Evolutionary conservation across 2,329 filamentous ascomycete genomes (phyloP), one percentile per base, ranked within the genome.

Genomic region (Cytospora mali): DNA sequence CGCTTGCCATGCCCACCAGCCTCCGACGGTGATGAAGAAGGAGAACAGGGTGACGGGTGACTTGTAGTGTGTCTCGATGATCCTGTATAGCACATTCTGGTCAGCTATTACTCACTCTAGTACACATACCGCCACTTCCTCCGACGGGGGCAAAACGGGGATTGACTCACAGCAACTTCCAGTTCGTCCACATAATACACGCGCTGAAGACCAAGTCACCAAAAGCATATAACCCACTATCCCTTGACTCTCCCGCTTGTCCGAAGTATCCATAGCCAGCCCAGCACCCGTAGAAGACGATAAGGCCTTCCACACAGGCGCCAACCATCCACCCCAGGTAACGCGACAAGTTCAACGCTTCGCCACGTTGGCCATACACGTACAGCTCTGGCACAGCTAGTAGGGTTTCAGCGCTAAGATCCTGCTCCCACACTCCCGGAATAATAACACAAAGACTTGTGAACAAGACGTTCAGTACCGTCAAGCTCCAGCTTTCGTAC

Each of bases 311-410:
- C 6, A 83, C 80, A 0, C 86, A 86, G 1, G 85, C 92, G 69
- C 91, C 86, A 39, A 90, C 81, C 76, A 93, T 91, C 93, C 93
- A 96, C 10, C 84, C 83, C 0, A 89, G 70, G 70, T 93, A 96
- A 64, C 91, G 81, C 52, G 79, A 80, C 66, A 92, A 81, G 71
- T 94, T 94, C 72, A 97, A 88, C 0, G 89, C 92, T 67, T 75
- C 78, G 64, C 84, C 84, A 23, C 84, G 84, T 76, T 95, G 92
- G 5, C 93, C 92, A 66, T 89, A 91, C 13, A 87, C 86, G 75
- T 98, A 98, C 1, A 98, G 83, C 74, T 98, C 94, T 0, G 94
- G 94, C 0, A 97, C 89, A 0, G 94, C 94, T n/a, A 98, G 81
- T 2, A 98, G 81, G 0, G 94, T 98, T 33, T 92, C 87, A 0